Evolutionary conservation across 768 basidiomycete species (phyloP).

Genomic region (Psilocybe sp.): DNA sequence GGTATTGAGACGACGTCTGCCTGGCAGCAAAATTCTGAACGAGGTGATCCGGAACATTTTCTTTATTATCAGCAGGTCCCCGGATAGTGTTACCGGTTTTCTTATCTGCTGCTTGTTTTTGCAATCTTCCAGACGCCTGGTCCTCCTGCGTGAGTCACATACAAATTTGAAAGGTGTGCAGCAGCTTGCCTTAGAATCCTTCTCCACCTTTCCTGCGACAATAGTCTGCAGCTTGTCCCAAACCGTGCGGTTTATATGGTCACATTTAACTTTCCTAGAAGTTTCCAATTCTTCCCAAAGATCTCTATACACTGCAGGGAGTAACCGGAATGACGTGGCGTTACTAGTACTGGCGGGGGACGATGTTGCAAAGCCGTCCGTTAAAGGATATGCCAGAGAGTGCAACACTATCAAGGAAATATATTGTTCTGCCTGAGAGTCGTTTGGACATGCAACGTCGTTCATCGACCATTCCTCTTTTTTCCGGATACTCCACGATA

Average conservation of each 20-base stretch:
- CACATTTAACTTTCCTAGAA: slow-evolving; percentile 56
- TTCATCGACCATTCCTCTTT: slow-evolving; percentile 77
- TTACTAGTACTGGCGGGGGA: slow-evolving; percentile 40
- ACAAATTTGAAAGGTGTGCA: background rate
- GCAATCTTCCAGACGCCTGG: slow-evolving; percentile 15
- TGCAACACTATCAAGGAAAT: slow-evolving; percentile 85
- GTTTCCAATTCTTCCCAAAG: slow-evolving; percentile 89
- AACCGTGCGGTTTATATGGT: slow-evolving; percentile 58
- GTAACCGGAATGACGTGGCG: slow-evolving; percentile 67
- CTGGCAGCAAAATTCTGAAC: slow-evolving; percentile 55
- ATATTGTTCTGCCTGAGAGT: slow-evolving; percentile 85
- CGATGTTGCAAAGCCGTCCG: slow-evolving; percentile 63
- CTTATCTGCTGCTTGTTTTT: slow-evolving; percentile 10
- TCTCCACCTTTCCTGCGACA: slow-evolving; percentile 56
- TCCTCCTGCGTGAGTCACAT: background rate
- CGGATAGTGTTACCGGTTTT: background rate
- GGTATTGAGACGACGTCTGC: slow-evolving; percentile 63
- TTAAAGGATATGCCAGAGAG: slow-evolving; percentile 61
- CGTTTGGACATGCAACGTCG: slow-evolving; percentile 76
- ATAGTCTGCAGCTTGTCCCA: slow-evolving; percentile 73
- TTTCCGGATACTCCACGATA: slow-evolving; percentile 69
- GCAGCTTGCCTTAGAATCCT: slow-evolving; percentile 36
- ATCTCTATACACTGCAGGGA: slow-evolving; percentile 84
- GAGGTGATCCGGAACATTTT: slow-evolving; percentile 46
- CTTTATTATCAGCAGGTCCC: slow-evolving; percentile 9